Base-by-base conservation (phyloP, 768 basidiomycete species). In the Suillus paluster region DNA sequence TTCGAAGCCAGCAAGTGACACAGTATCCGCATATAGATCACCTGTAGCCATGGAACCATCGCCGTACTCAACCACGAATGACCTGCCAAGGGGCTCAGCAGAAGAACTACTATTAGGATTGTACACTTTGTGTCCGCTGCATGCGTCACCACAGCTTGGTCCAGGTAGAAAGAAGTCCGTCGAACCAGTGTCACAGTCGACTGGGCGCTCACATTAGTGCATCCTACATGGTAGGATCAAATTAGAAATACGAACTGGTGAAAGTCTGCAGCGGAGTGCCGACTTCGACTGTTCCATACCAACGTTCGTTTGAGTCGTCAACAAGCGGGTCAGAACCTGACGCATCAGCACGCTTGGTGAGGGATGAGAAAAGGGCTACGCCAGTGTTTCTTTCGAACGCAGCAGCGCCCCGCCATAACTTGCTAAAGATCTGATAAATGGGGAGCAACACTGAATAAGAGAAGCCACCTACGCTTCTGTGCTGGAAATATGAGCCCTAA, bases 1-100 rank as follows among this genome's bases (percentile, higher is more conserved):
- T 5, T 55, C 54, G n/a, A 64, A 59, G 17, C 77, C 78, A n/a
- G 69, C 74, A 39, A 83, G 63, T 38, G 64, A 66, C n/a, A 83
- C 78, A 1, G 68, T 71, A 60, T 83, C 83, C 23, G 70, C 30
- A 30, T 79, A 83, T 30, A 79, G 66, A 38, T 70, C 64, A 2
- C 83, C 83, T 21, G 61, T 57, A 17, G 80, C 79, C 8, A 70
- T 66, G 5, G 79, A 80, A 6, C 79, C 78, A 60, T 84, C 82
- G 3, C 78, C 82, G 56, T 83, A 85, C 30, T 55, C 0, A 27
- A 83, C 73, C 1, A 63, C 58, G 67, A 84, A 81, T 0, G 36
- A 61, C 19, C 62, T 42, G 23, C 66, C 36, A 41, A 68, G 57
- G 60, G 71, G 59, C 10, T 58, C 50, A 25, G 77, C 68, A 0